Base-by-base conservation (phyloP, 169 alveolate genomes). In the Toxoplasma gondii region DNA sequence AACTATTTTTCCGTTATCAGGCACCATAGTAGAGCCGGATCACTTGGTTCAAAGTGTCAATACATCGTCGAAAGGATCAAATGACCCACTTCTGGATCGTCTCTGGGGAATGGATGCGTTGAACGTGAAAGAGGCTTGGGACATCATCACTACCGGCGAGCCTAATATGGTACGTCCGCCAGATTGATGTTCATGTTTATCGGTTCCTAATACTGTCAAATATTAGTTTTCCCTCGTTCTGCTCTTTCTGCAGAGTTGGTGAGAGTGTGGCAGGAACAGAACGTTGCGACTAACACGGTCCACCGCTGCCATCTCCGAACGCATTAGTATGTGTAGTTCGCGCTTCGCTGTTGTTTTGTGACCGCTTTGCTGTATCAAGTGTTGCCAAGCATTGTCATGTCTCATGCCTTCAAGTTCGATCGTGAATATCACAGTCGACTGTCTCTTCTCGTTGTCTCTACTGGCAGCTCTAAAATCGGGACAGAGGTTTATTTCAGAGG, bases 1-100 rank as follows among this genome's bases (percentile, higher is more conserved):
- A 16, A 16, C n/a, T 1, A 27, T 7, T 64, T 16, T 64, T 16
- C 1, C 22, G n/a, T 16, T 64, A 22, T 64, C 86, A 78, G 86
- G 86, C 45, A 45, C 49, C 19, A 36, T 78, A 16, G 86, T 78
- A n/a, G 86, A 78, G 86, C 86, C 86, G 86, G 86, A 78, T 27
- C 39, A 19, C 4, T 4, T 78, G 29, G 86, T n/a, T 27, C 12
- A 31, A 4, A 45, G n/a, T 12, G 27, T 29, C 29, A 4, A 78
- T 38, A 78, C 86, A n/a, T 29, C 44, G 39, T 38, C 31, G 86
- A 29, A 27, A 69, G 43, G 7, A 69, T n/a, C 86, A 38, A 38
- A 19, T n/a, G 86, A 78, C 43, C 86, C 86, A 45, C 24, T 78
- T 7, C n/a, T 29, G 29, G 9, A n/a, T 16, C n/a, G 22, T 17